phyloP scores from a whole-genome alignment of 352 stramenopile species.

The Aphanomyces cochlioides region DNA sequence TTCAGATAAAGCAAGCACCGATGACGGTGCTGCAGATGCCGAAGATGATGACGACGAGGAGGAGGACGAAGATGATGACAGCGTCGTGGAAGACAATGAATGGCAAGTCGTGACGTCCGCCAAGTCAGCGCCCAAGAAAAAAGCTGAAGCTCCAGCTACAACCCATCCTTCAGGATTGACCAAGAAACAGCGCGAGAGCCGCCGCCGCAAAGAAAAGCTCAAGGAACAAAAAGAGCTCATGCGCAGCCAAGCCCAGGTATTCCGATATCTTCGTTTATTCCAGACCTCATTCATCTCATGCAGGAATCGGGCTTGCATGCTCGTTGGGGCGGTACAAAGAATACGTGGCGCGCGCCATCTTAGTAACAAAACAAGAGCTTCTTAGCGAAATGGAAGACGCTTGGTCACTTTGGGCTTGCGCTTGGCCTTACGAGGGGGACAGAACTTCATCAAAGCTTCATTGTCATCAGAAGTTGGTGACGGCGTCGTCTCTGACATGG shows the following conservation, averaged over 20 bases:
- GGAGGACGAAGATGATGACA: conserved; percentile 27
- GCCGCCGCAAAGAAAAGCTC: conserved; percentile 72
- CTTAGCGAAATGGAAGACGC: conserved; percentile 6
- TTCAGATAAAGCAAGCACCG: conserved; percentile 23
- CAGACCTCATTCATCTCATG: too few species aligned
- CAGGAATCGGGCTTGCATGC: conserved; percentile 48
- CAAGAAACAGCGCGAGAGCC: conserved; percentile 74
- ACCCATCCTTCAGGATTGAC: conserved; percentile 43
- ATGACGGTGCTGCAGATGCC: neutral
- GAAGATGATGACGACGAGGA: neutral
- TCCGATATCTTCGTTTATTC: too few species aligned
- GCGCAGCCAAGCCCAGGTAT: conserved; percentile 56
- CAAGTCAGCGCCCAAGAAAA: conserved; percentile 26
- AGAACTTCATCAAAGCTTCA: neutral
- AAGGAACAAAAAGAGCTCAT: conserved; percentile 70
- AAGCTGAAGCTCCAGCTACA: conserved; percentile 10
- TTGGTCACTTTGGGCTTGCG: neutral
- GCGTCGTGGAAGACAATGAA: conserved; percentile 52
- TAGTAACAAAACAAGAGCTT: too few species aligned
- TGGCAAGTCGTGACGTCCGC: conserved; percentile 60
- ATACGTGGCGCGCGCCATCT: conserved; percentile 7
- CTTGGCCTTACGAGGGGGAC: neutral
- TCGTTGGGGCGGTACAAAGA: conserved; percentile 39
- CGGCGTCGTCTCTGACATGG: too few species aligned
- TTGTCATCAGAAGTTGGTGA: neutral